Evolutionary conservation across 306 rosid genomes (phyloP), one percentile per base, ranked within the genome.

Genomic region (Senna tora): DNA sequence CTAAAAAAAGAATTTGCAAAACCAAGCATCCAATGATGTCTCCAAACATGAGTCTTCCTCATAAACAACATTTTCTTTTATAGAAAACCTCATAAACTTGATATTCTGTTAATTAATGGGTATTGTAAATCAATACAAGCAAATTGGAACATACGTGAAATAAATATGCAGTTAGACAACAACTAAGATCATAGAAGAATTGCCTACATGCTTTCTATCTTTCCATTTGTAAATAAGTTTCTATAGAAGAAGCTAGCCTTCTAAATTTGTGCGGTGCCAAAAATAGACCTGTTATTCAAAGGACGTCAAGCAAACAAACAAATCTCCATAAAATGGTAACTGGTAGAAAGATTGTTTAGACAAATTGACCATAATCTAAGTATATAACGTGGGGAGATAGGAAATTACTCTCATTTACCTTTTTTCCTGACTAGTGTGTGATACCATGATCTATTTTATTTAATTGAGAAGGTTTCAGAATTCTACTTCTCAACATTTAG

Each of bases 1-100:
- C n/a, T 14, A 42, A 0, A 45, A 45, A 14, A 41, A 76, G 4
- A 28, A 72, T 51, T 32, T 76, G 64, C 63, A 72, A 6, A 60
- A 12, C 17, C 25, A 42, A 45, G 20, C 57, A 76, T 45, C 32
- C 16, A 52, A 41, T 53, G 72, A 73, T 8, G 72, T 52, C 65
- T 15, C 74, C 60, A 47, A 71, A 21, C 20, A 2, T 13, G 4
- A 56, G 10, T 12, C 33, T 47, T 42, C 12, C 9, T 3, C 15
- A 32, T 9, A 41, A 54, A 45, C 39, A 21, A 0, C 42, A 45
- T 16, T 55, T 39, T n/a, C n/a, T n/a, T n/a, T n/a, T n/a, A n/a
- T n/a, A n/a, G n/a, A n/a, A n/a, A n/a, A n/a, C n/a, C n/a, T n/a
- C n/a, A n/a, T n/a, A n/a, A n/a, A n/a, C n/a, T n/a, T 45, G 42